Evolutionary conservation across 805 yeast species (phyloP).

Genomic region (Citeromyces matritensis): DNA sequence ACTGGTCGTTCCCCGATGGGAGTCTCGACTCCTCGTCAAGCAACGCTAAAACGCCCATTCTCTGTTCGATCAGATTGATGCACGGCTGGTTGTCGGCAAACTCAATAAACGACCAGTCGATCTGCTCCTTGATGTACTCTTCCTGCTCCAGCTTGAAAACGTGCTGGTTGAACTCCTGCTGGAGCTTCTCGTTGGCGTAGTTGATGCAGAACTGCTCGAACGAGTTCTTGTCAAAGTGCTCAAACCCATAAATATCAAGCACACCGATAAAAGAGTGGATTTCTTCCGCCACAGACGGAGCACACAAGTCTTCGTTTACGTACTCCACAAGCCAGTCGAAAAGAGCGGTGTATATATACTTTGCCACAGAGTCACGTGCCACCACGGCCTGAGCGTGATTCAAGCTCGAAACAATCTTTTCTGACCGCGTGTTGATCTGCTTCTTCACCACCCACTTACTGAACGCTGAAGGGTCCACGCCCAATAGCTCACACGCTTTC

Average conservation of each 20-base stretch:
- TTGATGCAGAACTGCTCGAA: constrained; percentile 97
- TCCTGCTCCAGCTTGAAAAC: constrained; percentile 96
- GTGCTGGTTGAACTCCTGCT: constrained; percentile 94
- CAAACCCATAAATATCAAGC: constrained; percentile 94
- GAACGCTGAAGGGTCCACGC: constrained; percentile 57
- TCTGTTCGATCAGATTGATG: constrained; percentile 79
- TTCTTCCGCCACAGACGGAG: constrained; percentile 45
- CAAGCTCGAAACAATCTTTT: constrained; percentile 75
- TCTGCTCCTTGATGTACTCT: constrained; percentile 82
- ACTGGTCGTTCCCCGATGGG: constrained; percentile 86
- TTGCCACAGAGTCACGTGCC: constrained; percentile 94
- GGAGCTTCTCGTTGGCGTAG: constrained; percentile 92
- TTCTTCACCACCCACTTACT: constrained; percentile 89
- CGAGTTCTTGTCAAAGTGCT: constrained; percentile 86
- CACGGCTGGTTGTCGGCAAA: constrained; percentile 96
- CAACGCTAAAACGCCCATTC: constrained; percentile 73
- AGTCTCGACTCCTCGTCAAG: constrained; percentile 91
- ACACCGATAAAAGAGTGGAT: constrained; percentile 82
- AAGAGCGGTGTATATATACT: constrained; percentile 80
- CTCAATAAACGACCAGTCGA: constrained; percentile 93
- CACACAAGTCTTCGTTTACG: constrained; percentile 71
- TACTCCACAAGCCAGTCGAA: constrained; percentile 91
- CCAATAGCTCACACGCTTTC: constrained; percentile 74
- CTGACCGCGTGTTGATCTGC: constrained; percentile 85
- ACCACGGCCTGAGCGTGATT: constrained; percentile 75